A percentile compares a stretch with the other conserved stretches of the same genome.
phyloP scores from a whole-genome alignment of 1,139 yeast genomes.

The Yamadazyma triangularis region DNA sequence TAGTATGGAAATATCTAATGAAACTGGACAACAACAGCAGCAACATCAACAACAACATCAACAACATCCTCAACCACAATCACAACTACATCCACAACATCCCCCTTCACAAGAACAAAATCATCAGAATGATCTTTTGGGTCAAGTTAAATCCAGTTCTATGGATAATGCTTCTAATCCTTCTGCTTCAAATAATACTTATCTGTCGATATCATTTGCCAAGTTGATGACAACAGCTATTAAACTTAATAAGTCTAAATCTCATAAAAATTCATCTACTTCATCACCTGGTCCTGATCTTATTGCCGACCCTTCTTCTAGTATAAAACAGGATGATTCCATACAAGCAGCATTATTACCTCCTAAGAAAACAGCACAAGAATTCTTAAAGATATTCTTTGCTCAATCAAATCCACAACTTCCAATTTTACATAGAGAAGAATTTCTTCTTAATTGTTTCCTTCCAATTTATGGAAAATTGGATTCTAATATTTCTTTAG shows the following conservation, averaged over 20 bases:
- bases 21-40: not conserved
- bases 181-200: not conserved
- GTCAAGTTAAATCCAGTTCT: slow-evolving; percentile 11
- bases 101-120: slow-evolving; percentile 3
- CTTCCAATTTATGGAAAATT: slow-evolving; percentile 43
- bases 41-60: slow-evolving; percentile 1
- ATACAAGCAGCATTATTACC: slow-evolving; percentile 56
- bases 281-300: not conserved
- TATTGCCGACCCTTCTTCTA: not conserved
- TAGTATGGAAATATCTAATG: not conserved
- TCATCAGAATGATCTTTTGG: slow-evolving; percentile 8
- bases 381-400: slow-evolving; percentile 51
- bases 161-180: slow-evolving; percentile 4
- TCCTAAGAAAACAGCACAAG: slow-evolving; percentile 57
- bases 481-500: slow-evolving; percentile 50
- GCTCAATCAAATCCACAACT: slow-evolving; percentile 74
- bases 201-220: slow-evolving; percentile 5
- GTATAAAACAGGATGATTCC: slow-evolving; percentile 2
- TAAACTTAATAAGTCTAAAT: slow-evolving; percentile 1
- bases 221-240: slow-evolving; percentile 5
- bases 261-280: slow-evolving; percentile 6
- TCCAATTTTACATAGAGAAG: slow-evolving; percentile 76
- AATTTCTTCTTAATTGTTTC: slow-evolving; percentile 58
- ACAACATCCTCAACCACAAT: slow-evolving; percentile 1
- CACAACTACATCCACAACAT: no score